Conservation (phyloP, 371 early-diverging fungal genomes). For the Mortierella sp. region DNA sequence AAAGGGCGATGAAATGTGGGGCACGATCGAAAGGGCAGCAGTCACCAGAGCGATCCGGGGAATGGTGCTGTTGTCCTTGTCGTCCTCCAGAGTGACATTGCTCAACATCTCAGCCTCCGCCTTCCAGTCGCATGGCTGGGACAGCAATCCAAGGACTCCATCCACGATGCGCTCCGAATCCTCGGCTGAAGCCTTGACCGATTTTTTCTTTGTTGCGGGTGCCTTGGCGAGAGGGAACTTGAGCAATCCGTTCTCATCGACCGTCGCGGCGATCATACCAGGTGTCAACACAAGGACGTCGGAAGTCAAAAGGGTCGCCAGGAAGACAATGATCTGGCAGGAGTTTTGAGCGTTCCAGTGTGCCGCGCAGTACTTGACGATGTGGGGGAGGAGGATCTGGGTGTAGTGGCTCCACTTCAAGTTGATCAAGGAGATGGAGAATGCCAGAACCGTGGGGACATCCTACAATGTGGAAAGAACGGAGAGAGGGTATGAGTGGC, state of each 20-base stretch:
- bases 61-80: conserved; percentile 11
- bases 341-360: conserved; percentile 58
- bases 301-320: conserved; percentile 65
- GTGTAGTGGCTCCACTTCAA: conserved; percentile 77
- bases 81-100: conserved; percentile 57
- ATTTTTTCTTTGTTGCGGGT: conserved; percentile 25
- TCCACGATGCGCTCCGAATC: conserved; percentile 49
- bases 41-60: conserved; percentile 60
- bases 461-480: conserved; percentile 50
- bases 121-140: conserved; percentile 65
- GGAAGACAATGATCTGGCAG: conserved; percentile 66
- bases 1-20: conserved; percentile 63
- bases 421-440: conserved; percentile 75
- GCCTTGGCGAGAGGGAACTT: conserved; percentile 61
- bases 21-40: conserved; percentile 67
- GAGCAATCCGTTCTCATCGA: conserved; percentile 69
- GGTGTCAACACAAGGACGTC: conserved; percentile 60
- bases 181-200: conserved; percentile 10
- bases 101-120: conserved; percentile 65
- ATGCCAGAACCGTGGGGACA: conserved; percentile 68
- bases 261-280: conserved; percentile 64
- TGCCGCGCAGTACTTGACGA: conserved; percentile 67
- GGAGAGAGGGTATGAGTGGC: background rate
- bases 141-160: conserved; percentile 59
- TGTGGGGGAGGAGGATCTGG: conserved; percentile 76